Conservation (phyloP, 1,284 basidiomycete genomes). For the Ganoderma multipileum region DNA sequence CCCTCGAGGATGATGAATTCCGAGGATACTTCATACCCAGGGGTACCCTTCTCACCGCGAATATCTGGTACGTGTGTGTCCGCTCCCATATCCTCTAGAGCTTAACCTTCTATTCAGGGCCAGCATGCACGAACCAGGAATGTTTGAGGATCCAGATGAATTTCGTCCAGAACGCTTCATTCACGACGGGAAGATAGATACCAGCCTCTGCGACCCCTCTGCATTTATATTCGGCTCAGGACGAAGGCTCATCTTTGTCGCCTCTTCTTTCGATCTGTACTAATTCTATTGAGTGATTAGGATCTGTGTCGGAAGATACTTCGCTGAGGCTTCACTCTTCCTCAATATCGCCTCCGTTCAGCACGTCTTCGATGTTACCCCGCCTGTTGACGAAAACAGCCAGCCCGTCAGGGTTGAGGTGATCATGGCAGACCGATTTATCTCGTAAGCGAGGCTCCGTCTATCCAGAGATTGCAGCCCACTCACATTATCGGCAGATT, state of each 20-base stretch:
- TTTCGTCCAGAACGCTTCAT: slow-evolving; percentile 30
- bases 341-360: slow-evolving; percentile 27
- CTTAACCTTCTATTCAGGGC: slow-evolving; percentile 10
- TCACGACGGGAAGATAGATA: not conserved
- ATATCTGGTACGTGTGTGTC: slow-evolving; percentile 22
- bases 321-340: slow-evolving; percentile 27
- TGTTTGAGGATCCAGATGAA: slow-evolving; percentile 26
- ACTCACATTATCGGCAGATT: slow-evolving; percentile 29
- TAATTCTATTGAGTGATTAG: not conserved
- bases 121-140: slow-evolving; percentile 28
- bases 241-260: not conserved
- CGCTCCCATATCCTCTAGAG: slow-evolving; percentile 1
- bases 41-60: slow-evolving; percentile 26
- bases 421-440: slow-evolving; percentile 3
- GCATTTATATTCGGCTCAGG: slow-evolving; percentile 1
- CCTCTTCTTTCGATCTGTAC: not conserved
- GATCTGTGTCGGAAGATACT: slow-evolving; percentile 6
- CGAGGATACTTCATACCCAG: slow-evolving; percentile 34
- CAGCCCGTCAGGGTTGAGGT: not conserved
- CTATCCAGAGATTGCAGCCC: not conserved
- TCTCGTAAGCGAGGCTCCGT: slow-evolving; percentile 5
- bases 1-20: slow-evolving; percentile 24
- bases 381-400: not conserved
- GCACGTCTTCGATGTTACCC: slow-evolving; percentile 25
- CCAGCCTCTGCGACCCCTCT: not conserved